A percentile compares a stretch with the other conserved stretches of the same genome.
Conservation (phyloP, 495 filamentous ascomycete genomes). For the Xylona heveae region DNA sequence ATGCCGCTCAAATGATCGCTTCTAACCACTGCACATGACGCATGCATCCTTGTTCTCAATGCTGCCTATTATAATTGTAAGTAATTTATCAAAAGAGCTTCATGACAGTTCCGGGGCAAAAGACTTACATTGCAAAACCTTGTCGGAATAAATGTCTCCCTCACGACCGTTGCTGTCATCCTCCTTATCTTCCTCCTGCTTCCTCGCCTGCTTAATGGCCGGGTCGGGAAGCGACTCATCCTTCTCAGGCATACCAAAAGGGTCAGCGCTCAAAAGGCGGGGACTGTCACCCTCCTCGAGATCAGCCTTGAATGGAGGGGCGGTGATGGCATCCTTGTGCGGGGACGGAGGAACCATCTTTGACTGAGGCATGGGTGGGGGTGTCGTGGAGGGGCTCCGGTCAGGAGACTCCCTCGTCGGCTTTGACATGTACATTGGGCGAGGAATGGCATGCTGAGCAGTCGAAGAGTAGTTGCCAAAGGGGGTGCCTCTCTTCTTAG, state of each 20-base stretch:
- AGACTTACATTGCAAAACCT: conserved; percentile 54
- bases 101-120: too few relatives aligned
- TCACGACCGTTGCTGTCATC: conserved; percentile 48
- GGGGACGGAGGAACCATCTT: conserved; percentile 15
- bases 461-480: conserved; percentile 19
- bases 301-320: conserved; percentile 43
- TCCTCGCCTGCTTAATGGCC: conserved; percentile 24
- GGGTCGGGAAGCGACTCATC: conserved; percentile 36
- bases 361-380: conserved; percentile 26
- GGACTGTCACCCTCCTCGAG: conserved; percentile 51
- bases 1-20: too few relatives aligned
- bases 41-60: conserved; percentile 84
- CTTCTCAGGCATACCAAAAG: conserved; percentile 22
- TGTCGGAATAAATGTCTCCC: conserved; percentile 80
- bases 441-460: conserved; percentile 34
- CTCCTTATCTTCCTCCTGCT: conserved; percentile 42
- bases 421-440: conserved; percentile 36
- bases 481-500: conserved; percentile 45
- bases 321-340: conserved; percentile 25
- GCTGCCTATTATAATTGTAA: conserved; percentile 20
- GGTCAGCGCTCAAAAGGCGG: conserved; percentile 46
- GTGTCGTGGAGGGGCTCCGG: conserved; percentile 35
- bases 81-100: not conserved
- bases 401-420: too few relatives aligned
- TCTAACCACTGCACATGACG: conserved; percentile 83